Evolutionary conservation across 139 green algal genomes (phyloP), one percentile per base, ranked within the genome.

Genomic region (Micractinium conductrix): DNA sequence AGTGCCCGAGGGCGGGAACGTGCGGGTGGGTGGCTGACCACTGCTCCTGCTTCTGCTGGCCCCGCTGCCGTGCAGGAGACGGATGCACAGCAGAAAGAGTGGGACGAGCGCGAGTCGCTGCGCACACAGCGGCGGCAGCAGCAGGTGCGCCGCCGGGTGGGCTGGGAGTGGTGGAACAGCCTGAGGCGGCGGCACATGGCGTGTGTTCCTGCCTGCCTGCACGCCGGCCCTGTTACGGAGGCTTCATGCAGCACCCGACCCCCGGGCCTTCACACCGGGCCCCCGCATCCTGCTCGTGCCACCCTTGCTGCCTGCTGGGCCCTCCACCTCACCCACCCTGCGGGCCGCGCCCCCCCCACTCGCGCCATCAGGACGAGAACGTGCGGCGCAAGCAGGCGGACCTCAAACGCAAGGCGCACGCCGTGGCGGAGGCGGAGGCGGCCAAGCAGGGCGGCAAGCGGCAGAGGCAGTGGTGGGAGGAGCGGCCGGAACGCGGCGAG

Each of bases 71-170:
- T n/a, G 21, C 89, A 90, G 30, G 92, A 94, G 58, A 87, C 89
- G 68, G 88, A 86, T 30, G 88, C 85, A 80, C 86, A 95, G 81
- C 62, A 92, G 45, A 71, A 16, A 19, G 80, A 88, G 7, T 79
- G 91, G 55, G 90, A 96, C 53, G 50, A 88, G 69, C 68, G 68
- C 58, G 80, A 79, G 65, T 22, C 45, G 78, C 74, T 95, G 69
- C 88, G 87, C 74, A 87, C 84, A n/a, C 68, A 93, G 88, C 91
- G 95, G 68, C 86, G 91, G 35, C 85, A 81, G 79, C 86, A 95
- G 84, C 93, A 96, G 81, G 85, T 85, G 44, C 14, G 76, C 1
- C 0, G 33, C 30, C 1, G 40, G n/a, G 63, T 80, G 63, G 7
- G 74, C 8, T 40, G 26, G n/a, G 48, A 4, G 53, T 24, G 43